These are phyloP conservation scores for Pseudonitzschia delicatissima DNA, from an alignment of 108 stramenopile species.

Conservation along the genomic window DNA sequence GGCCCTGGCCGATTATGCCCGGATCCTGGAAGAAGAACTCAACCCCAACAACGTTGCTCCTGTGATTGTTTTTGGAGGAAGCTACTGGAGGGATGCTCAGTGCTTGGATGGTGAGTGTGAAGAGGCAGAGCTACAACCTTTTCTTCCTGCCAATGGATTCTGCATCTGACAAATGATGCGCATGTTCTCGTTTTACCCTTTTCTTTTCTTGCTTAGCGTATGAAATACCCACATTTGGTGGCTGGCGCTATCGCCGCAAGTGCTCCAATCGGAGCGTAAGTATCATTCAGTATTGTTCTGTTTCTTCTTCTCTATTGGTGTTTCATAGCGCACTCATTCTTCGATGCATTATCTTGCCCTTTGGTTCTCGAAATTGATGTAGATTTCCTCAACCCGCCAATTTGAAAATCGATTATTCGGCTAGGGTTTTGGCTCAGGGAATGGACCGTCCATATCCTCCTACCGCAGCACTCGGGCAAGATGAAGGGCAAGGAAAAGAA, in stretches of 20 bases:
- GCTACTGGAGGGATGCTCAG: conserved; percentile 92
- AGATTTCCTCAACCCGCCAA: conserved; percentile 24
- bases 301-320: not conserved
- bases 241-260: conserved; percentile 85
- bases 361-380: not conserved
- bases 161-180: not conserved
- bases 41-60: conserved; percentile 21
- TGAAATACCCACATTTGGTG: conserved; percentile 82
- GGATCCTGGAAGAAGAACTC: conserved; percentile 43
- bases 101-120: conserved; percentile 52
- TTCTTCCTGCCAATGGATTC: not conserved
- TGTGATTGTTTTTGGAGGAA: conserved; percentile 85
- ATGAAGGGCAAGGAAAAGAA: not conserved
- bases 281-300: conserved; percentile 5
- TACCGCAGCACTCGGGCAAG: not conserved
- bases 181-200: not conserved
- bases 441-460: conserved; percentile 40
- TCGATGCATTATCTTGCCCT: not conserved
- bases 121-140: not conserved
- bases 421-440: conserved; percentile 34
- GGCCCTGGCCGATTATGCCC: conserved; percentile 86
- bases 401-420: conserved; percentile 44
- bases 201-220: conserved; percentile 28
- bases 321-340: not conserved
- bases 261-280: conserved; percentile 55